Conservation (phyloP, 305 asterid genomes). For the Fraxinus angustifolia region DNA sequence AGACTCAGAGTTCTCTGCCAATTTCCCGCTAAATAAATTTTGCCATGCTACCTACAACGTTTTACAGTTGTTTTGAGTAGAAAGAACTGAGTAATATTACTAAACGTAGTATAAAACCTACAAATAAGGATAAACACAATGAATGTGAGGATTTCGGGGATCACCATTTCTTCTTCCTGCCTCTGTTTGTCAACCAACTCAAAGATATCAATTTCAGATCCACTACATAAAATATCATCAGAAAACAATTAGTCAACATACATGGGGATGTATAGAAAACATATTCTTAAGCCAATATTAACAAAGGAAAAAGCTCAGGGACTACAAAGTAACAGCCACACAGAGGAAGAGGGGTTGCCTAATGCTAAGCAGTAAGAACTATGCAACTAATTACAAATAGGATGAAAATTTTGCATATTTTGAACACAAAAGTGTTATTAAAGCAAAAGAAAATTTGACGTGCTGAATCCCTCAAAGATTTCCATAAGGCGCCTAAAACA, state of each 20-base stretch:
- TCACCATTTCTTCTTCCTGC: conserved; percentile 80
- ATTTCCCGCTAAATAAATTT: conserved; percentile 47
- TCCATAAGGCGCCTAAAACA: neutral
- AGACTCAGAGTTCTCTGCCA: conserved; percentile 43
- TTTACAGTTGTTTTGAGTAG: conserved; percentile 10
- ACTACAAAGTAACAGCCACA: neutral
- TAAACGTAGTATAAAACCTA: conserved; percentile 5
- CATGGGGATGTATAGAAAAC: neutral
- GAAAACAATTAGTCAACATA: conserved; percentile 19
- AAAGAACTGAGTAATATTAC: conserved; percentile 14
- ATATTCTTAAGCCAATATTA: conserved; percentile 7
- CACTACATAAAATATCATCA: conserved; percentile 47
- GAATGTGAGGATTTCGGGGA: conserved; percentile 20
- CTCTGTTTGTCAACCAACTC: conserved; percentile 85
- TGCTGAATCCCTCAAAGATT: neutral
- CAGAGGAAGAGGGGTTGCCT: conserved; percentile 18
- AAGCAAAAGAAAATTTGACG: neutral
- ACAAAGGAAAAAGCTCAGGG: neutral
- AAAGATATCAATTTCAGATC: conserved; percentile 85
- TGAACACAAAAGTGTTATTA: neutral
- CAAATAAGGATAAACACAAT: conserved; percentile 14
- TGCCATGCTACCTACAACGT: conserved; percentile 67
- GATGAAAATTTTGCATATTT: neutral
- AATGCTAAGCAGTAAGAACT: neutral
- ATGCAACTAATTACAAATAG: neutral